Percentiles rank a stretch among this genome's conserved stretches.
These are phyloP conservation scores for Aspergillus versicolor DNA, from an alignment of 2,329 filamentous ascomycete genomes.

Conservation along the genomic window DNA sequence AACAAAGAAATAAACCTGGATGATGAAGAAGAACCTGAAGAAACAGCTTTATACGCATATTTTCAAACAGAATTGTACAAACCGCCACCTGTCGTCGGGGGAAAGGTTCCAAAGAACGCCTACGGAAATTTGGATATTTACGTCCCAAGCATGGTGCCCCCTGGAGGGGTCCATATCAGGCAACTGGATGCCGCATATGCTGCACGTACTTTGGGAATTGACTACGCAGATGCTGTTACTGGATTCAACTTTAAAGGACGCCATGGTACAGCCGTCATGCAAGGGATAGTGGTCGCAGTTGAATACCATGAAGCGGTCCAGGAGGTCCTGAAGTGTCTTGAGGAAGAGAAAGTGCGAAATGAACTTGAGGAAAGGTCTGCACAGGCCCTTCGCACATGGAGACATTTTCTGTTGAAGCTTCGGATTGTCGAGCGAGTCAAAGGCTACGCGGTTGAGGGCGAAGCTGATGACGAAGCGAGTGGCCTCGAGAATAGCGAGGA, in stretches of 20 bases:
- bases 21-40: conserved; percentile 45
- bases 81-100: conserved; percentile 72
- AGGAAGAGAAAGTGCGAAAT: conserved; percentile 63
- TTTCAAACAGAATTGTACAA: conserved; percentile 69
- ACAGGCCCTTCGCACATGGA: conserved; percentile 57
- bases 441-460: conserved; percentile 47
- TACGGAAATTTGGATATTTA: conserved; percentile 66
- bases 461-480: conserved; percentile 38
- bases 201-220: conserved; percentile 72
- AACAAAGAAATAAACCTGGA: conserved; percentile 30
- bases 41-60: conserved; percentile 60
- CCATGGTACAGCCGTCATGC: conserved; percentile 78
- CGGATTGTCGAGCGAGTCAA: conserved; percentile 72
- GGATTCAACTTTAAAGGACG: conserved; percentile 87
- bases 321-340: conserved; percentile 66
- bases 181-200: conserved; percentile 65
- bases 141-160: conserved; percentile 62
- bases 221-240: conserved; percentile 85
- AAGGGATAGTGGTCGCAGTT: conserved; percentile 72
- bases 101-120: conserved; percentile 63
- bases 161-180: conserved; percentile 58
- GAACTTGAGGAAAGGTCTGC: conserved; percentile 56
- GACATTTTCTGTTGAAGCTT: conserved; percentile 61
- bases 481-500: conserved; percentile 28
- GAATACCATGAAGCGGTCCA: conserved; percentile 72